A percentile compares a stretch with the other conserved stretches of the same genome.
These are phyloP conservation scores for Mycena vitilis DNA, from an alignment of 768 basidiomycete genomes.

Conservation along the genomic window DNA sequence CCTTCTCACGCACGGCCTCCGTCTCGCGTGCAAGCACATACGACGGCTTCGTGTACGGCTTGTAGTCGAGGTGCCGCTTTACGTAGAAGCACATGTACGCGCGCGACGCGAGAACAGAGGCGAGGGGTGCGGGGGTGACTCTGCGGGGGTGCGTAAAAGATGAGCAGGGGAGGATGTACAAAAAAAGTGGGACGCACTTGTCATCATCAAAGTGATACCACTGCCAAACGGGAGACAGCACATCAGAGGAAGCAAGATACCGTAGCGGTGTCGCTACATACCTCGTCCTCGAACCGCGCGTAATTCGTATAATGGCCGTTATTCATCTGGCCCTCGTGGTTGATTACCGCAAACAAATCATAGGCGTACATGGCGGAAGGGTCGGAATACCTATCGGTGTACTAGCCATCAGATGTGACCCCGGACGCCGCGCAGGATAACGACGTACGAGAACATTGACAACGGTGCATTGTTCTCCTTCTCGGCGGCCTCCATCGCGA, in stretches of 20 bases:
- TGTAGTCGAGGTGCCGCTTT: constrained; percentile 89
- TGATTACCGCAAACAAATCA: constrained; percentile 92
- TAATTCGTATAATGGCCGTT: constrained; percentile 96
- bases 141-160: constrained; percentile 45
- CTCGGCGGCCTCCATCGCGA: constrained; percentile 62
- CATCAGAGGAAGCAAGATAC: neutral
- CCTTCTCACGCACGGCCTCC: constrained; percentile 66
- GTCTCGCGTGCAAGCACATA: constrained; percentile 75
- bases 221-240: constrained; percentile 46
- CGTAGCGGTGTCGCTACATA: constrained; percentile 46
- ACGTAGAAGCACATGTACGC: constrained; percentile 98
- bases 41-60: constrained; percentile 73
- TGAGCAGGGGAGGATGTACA: neutral
- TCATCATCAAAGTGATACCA: constrained; percentile 98
- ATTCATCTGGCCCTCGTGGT: constrained; percentile 94
- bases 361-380: constrained; percentile 85
- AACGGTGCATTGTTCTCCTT: constrained; percentile 50
- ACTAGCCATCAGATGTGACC: neutral
- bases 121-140: constrained; percentile 78
- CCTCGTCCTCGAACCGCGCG: constrained; percentile 87
- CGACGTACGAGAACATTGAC: constrained; percentile 44
- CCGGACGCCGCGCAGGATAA: too few species aligned
- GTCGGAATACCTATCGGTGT: constrained; percentile 55
- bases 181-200: constrained; percentile 63
- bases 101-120: constrained; percentile 74